Percentiles rank a stretch among this genome's conserved stretches.
Evolutionary conservation across 2,329 filamentous ascomycete species (phyloP).

Genomic region (Claviceps paspali): DNA sequence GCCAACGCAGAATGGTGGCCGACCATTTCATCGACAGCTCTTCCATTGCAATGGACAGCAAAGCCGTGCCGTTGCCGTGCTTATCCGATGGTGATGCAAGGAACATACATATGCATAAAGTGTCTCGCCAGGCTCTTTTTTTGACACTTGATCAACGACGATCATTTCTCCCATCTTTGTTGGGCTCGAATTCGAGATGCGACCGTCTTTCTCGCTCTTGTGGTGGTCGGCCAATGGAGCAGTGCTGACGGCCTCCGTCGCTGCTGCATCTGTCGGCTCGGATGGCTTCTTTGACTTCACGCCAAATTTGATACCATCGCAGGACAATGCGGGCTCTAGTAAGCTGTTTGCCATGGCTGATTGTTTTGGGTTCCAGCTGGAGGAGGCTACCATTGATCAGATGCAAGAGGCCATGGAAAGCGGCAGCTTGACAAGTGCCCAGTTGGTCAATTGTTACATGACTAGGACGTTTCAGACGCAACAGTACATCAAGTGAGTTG

Average conservation of each 20-base stretch:
- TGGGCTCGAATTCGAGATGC: not conserved
- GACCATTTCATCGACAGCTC: too few relatives aligned
- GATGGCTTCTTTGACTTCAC: slow-evolving; percentile 11
- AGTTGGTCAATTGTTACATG: slow-evolving; percentile 48
- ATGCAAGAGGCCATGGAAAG: slow-evolving; percentile 42
- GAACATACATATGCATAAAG: too few relatives aligned
- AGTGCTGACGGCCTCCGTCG: slow-evolving; percentile 1
- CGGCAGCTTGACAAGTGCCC: slow-evolving; percentile 39
- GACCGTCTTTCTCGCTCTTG: not conserved
- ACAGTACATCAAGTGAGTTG: slow-evolving; percentile 46
- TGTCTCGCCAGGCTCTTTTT: too few relatives aligned
- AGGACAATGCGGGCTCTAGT: slow-evolving; percentile 20
- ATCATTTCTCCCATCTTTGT: too few relatives aligned
- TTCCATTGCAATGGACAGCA: too few relatives aligned
- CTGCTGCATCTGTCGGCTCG: not conserved
- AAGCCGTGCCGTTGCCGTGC: too few relatives aligned
- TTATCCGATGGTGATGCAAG: too few relatives aligned
- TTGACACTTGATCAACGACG: too few relatives aligned
- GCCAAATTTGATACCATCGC: slow-evolving; percentile 19
- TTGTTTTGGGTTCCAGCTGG: slow-evolving; percentile 45
- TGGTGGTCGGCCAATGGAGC: slow-evolving; percentile 3
- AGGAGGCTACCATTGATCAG: slow-evolving; percentile 55
- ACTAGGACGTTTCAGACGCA: slow-evolving; percentile 45
- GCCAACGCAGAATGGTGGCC: too few relatives aligned
- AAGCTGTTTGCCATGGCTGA: slow-evolving; percentile 44